Evolutionary conservation across 1,284 basidiomycete genomes (phyloP), one percentile per base, ranked within the genome.

Genomic region (Leccinum pachyderme): DNA sequence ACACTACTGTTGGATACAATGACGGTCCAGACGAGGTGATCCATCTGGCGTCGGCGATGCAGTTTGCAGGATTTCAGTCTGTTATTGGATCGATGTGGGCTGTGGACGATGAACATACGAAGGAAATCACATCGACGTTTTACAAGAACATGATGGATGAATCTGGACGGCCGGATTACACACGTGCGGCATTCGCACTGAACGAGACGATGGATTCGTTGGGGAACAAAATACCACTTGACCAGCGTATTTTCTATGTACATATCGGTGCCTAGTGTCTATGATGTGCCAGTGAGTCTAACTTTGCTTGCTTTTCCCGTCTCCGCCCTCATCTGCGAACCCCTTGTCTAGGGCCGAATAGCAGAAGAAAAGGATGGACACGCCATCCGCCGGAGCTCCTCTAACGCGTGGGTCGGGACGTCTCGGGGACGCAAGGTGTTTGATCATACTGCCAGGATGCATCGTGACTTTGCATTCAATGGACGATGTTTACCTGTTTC

Each of bases 391-490:
- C 18, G 18, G 18, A 18, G 18, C 18, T 18, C 18, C 1, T 18
- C 18, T 60, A 46, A 64, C 22, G 18, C 4, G 15, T 11, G 13
- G 4, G 35, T 13, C n/a, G 39, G 46, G n/a, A 65, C 54, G 47
- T 44, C 35, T 11, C 9, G 7, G 13, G 18, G 13, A 3, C 51
- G 33, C 52, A 61, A 49, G 18, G 11, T 47, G 4, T 71, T 68
- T 15, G 51, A 68, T 18, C 18, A 18, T 49, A 27, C 48, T 4
- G n/a, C 37, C 52, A 56, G 54, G 48, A 49, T 68, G 54, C 60
- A 50, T 45, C 58, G 51, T 2, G 52, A 63, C 15, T 68, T 63
- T 55, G 66, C 53, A 2, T 68, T 65, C 51, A 53, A 58, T 9
- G 67, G 61, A 56, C 63, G 15, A 49, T 11, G 4, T 41, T 41